A percentile compares a stretch with the other conserved stretches of the same genome.
phyloP scores from a whole-genome alignment of 2,329 filamentous ascomycete species.

The Dendrostoma leiphaemia region DNA sequence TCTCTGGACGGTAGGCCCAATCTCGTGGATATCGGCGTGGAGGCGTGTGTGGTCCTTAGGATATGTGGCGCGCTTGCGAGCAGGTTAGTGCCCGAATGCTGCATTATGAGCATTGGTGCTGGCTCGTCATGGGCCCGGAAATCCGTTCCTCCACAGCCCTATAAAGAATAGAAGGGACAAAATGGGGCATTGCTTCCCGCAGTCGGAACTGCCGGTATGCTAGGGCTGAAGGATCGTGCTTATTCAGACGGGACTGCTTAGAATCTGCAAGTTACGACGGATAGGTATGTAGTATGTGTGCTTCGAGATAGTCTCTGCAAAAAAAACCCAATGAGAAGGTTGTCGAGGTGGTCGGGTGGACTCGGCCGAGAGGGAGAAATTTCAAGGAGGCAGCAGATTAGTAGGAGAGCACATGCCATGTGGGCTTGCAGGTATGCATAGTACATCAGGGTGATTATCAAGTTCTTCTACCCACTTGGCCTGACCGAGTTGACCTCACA shows the following conservation, averaged over 20 bases:
- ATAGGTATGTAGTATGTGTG: background rate
- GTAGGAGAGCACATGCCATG: background rate
- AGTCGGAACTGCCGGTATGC: background rate
- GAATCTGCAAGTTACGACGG: background rate
- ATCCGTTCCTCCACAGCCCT: background rate
- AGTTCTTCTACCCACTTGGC: background rate
- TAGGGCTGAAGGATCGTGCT: constrained; percentile 4
- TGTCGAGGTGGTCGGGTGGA: background rate
- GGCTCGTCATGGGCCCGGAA: constrained; percentile 6
- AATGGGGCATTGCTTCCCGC: constrained; percentile 1
- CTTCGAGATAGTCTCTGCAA: background rate
- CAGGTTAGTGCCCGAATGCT: constrained; percentile 16
- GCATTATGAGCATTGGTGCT: constrained; percentile 17
- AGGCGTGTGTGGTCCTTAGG: background rate
- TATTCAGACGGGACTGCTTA: constrained; percentile 10
- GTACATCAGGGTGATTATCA: background rate
- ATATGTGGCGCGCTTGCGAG: constrained; percentile 10
- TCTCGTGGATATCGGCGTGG: background rate
- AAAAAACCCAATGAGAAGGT: background rate
- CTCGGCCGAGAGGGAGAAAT: background rate
- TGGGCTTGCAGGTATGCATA: background rate
- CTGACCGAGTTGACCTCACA: constrained; percentile 10
- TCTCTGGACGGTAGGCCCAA: constrained; percentile 60
- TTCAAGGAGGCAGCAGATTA: background rate
- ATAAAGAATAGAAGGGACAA: background rate